Conservation (phyloP, 106 monocot species). For the Posidonia australis region DNA sequence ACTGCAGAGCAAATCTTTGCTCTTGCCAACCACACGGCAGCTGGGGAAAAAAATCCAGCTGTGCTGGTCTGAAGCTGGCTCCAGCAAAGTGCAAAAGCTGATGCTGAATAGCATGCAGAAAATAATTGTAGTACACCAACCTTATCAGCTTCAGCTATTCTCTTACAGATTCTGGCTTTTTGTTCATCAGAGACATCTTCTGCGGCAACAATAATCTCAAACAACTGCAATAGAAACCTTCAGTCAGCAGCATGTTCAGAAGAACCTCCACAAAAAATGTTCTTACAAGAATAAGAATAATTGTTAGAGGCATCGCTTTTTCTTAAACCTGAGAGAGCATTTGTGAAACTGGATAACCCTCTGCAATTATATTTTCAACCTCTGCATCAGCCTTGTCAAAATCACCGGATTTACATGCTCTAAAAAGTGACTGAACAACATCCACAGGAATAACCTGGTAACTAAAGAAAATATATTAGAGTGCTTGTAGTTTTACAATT, state of each 20-base stretch:
- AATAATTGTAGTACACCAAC: conserved; percentile 19
- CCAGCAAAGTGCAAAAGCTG: background rate
- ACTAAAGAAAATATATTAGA: background rate
- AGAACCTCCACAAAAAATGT: too few relatives aligned
- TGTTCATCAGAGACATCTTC: conserved; percentile 83
- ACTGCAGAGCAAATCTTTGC: background rate
- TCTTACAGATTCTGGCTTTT: conserved; percentile 79
- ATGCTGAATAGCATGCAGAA: background rate
- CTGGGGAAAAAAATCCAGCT: background rate
- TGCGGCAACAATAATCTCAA: conserved; percentile 52
- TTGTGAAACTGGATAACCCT: conserved; percentile 95
- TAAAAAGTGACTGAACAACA: conserved; percentile 52
- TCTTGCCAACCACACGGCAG: background rate
- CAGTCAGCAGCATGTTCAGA: too few relatives aligned
- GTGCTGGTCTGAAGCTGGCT: too few relatives aligned
- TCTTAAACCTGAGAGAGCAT: conserved; percentile 60
- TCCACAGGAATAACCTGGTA: conserved; percentile 74
- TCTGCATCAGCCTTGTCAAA: conserved; percentile 76
- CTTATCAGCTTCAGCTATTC: conserved; percentile 88
- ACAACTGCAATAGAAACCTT: conserved; percentile 29
- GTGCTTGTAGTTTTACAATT: background rate
- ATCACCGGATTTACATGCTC: conserved; percentile 64
- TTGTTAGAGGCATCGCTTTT: too few relatives aligned
- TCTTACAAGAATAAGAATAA: background rate
- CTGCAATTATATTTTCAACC: conserved; percentile 73